Evolutionary conservation across 331 rosid genomes (phyloP).

Genomic region (Malus hybrid): DNA sequence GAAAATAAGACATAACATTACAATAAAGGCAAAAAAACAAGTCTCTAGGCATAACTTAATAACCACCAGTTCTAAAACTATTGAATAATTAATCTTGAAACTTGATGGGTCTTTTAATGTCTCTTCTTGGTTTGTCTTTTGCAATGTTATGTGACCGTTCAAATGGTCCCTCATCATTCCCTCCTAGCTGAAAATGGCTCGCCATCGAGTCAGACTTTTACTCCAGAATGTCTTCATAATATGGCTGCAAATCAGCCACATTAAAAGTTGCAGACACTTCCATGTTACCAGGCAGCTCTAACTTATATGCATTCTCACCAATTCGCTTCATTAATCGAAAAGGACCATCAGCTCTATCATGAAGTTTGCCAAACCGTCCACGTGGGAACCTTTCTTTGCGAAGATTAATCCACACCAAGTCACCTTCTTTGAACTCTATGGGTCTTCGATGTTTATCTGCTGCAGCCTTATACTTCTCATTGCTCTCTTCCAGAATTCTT

Average conservation of each 20-base stretch:
- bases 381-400: neutral
- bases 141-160: no score
- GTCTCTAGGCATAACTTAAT: no score
- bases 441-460: neutral
- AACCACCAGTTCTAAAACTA: no score
- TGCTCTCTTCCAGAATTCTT: neutral
- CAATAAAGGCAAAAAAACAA: no score
- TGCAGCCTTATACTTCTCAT: no score
- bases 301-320: neutral
- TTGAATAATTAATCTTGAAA: no score
- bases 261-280: neutral
- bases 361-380: neutral
- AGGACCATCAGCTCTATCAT: neutral
- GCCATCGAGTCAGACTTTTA: neutral
- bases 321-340: neutral
- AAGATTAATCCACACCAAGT: neutral
- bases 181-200: neutral
- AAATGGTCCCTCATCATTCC: neutral
- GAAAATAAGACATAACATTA: no score
- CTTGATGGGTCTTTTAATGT: no score
- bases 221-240: neutral
- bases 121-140: no score
- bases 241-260: neutral
- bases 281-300: neutral
- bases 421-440: neutral